A percentile compares a stretch with the other conserved stretches of the same genome.
Evolutionary conservation across 2,329 filamentous ascomycete species (phyloP).

Genomic region (Juglanconis juglandina): DNA sequence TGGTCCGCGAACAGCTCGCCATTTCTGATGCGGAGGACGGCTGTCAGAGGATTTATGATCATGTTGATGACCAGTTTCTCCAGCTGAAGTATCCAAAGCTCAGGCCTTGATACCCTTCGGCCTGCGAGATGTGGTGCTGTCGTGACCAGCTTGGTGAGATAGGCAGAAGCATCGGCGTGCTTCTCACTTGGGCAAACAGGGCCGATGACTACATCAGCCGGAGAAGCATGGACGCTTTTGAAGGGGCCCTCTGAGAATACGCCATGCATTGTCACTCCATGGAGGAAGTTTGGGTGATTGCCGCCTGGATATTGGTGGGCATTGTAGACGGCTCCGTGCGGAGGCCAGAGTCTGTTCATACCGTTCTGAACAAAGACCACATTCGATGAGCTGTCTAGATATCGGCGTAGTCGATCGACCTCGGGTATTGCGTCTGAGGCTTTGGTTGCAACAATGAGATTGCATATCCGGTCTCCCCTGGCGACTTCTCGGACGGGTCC

Average conservation of each 20-base stretch:
- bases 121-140: slow-evolving; percentile 42
- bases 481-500: slow-evolving; percentile 40
- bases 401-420: slow-evolving; percentile 52
- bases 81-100: slow-evolving; percentile 64
- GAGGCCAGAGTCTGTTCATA: slow-evolving; percentile 66
- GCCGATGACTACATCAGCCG: slow-evolving; percentile 46
- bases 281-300: slow-evolving; percentile 63
- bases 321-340: slow-evolving; percentile 43
- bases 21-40: slow-evolving; percentile 72
- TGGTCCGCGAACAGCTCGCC: slow-evolving; percentile 67
- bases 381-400: slow-evolving; percentile 63
- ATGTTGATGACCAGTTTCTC: slow-evolving; percentile 82
- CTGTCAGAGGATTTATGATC: slow-evolving; percentile 81
- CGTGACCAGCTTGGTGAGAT: slow-evolving; percentile 41
- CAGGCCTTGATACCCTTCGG: slow-evolving; percentile 34
- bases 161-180: slow-evolving; percentile 22
- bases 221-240: slow-evolving; percentile 49
- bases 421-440: slow-evolving; percentile 64
- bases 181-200: slow-evolving; percentile 35
- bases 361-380: slow-evolving; percentile 87
- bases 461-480: slow-evolving; percentile 50
- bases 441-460: slow-evolving; percentile 78
- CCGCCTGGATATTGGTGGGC: slow-evolving; percentile 35
- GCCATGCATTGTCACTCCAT: slow-evolving; percentile 61
- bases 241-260: slow-evolving; percentile 50